A percentile compares a stretch with the other conserved stretches of the same genome.
Conservation (phyloP, 2,329 filamentous ascomycete genomes). For the Aspergillus eucalypticola region DNA sequence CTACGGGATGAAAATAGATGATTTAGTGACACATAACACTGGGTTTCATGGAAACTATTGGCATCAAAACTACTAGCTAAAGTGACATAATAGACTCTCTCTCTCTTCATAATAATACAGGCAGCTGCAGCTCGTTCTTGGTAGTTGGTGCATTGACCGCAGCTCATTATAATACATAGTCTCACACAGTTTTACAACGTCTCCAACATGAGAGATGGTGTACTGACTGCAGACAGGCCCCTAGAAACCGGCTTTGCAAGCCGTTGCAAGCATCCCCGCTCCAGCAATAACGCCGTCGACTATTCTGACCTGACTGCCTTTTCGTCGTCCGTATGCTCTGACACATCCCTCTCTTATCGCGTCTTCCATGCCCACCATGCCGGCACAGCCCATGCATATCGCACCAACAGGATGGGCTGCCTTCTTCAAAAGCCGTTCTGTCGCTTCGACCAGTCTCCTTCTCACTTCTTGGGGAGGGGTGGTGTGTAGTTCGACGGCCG, state of each 20-base stretch:
- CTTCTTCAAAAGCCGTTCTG: constrained; percentile 62
- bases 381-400: constrained; percentile 84
- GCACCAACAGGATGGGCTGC: constrained; percentile 57
- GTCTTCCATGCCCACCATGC: constrained; percentile 82
- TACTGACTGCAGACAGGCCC: background rate
- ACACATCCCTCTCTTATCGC: constrained; percentile 70
- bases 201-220: background rate
- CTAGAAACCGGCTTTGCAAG: constrained; percentile 41
- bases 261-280: constrained; percentile 36
- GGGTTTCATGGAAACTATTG: background rate
- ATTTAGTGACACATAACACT: background rate
- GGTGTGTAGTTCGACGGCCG: constrained; percentile 76
- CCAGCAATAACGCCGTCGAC: constrained; percentile 66
- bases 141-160: background rate
- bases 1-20: background rate
- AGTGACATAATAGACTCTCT: background rate
- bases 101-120: background rate
- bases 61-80: background rate
- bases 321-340: constrained; percentile 62
- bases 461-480: constrained; percentile 64
- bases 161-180: background rate
- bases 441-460: constrained; percentile 67
- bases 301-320: constrained; percentile 64
- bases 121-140: background rate
- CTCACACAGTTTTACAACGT: background rate